These are phyloP conservation scores for Phyllostachys edulis DNA, from an alignment of 176 grass and related monocot genomes.

Conservation along the genomic window DNA sequence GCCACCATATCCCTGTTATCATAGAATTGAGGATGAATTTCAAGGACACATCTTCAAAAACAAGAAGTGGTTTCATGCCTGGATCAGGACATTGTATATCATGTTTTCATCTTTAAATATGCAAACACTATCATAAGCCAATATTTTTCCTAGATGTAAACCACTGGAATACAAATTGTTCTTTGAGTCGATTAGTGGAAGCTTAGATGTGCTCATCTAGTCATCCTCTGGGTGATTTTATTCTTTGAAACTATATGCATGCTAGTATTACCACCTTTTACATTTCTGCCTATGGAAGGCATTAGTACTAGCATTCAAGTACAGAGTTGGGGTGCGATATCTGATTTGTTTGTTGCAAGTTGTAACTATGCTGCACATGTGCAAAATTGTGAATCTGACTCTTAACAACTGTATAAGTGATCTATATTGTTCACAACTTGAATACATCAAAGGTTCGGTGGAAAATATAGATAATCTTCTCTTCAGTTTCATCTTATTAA, in stretches of 20 bases:
- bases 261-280: not conserved
- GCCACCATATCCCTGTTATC: not conserved
- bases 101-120: slow-evolving; percentile 24
- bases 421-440: not conserved
- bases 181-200: not conserved
- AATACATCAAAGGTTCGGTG: not conserved
- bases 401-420: not conserved
- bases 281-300: not conserved
- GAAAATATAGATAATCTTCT: not conserved
- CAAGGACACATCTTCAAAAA: not conserved
- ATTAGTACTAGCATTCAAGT: not conserved
- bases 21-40: not conserved
- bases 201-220: not conserved
- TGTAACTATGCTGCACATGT: not conserved
- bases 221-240: not conserved
- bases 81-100: not conserved
- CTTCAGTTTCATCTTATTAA: not conserved
- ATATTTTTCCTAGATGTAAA: slow-evolving; percentile 4
- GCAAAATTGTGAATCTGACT: not conserved
- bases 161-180: not conserved
- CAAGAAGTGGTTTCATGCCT: not conserved
- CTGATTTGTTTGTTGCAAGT: not conserved
- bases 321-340: not conserved
- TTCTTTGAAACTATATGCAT: not conserved
- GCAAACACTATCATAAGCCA: not conserved